These are phyloP conservation scores for Dichomitus squalens DNA, from an alignment of 1,284 basidiomycete species.

Conservation along the genomic window DNA sequence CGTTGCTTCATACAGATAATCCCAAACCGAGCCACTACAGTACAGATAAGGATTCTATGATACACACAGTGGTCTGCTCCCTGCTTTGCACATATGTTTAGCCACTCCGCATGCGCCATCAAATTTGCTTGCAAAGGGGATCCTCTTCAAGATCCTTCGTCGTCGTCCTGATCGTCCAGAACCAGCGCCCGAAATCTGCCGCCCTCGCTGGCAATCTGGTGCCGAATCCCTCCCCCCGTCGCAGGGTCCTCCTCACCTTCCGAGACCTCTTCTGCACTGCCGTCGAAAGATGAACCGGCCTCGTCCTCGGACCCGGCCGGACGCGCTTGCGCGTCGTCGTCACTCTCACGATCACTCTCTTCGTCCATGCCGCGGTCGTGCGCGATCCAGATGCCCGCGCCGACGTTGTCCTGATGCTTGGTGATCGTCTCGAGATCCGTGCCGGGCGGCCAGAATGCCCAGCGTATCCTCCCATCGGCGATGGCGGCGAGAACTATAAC, in stretches of 20 bases:
- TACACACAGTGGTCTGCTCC: too few species aligned
- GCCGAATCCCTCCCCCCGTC: background rate
- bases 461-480: conserved; percentile 78
- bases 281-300: background rate
- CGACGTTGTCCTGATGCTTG: conserved; percentile 24
- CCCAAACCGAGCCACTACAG: too few species aligned
- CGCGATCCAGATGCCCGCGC: conserved; percentile 63
- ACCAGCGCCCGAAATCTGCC: conserved; percentile 30
- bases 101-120: too few species aligned
- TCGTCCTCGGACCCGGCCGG: conserved; percentile 19
- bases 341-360: conserved; percentile 31
- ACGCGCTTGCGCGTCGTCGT: conserved; percentile 35
- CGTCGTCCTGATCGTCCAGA: conserved; percentile 15
- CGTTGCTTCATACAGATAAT: too few species aligned
- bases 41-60: too few species aligned
- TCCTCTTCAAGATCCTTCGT: conserved; percentile 5
- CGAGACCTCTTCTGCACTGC: background rate
- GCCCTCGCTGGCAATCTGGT: background rate
- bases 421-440: conserved; percentile 35
- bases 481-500: conserved; percentile 72
- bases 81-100: too few species aligned
- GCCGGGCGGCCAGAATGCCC: conserved; percentile 84
- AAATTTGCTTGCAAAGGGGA: background rate
- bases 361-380: conserved; percentile 32
- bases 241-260: conserved; percentile 8